Base-by-base conservation (phyloP, 345 rosid genomes). In the Erodium maritimum region DNA sequence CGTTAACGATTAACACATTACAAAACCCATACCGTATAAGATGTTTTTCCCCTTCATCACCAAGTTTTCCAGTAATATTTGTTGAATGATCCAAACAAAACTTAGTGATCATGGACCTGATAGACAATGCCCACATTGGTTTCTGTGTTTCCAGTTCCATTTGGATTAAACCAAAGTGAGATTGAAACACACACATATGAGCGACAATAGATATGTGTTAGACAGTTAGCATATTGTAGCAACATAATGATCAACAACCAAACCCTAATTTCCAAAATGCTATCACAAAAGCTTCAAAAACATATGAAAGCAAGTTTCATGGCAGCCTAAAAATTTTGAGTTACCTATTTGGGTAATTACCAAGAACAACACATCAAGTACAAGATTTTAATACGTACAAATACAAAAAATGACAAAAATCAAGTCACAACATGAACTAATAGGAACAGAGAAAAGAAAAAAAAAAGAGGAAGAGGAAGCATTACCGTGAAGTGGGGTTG, bases 401-500 rank as follows among this genome's bases (percentile, higher is more conserved):
- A 25, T 7, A 3, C 33, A 25, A 7, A 25, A 25, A 3, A 25
- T 25, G 4, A 25, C 33, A 3, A 25, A 25, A 25, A 25, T 25
- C 33, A 25, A 25, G 7, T 2, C 33, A 25, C 33, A 25, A 18
- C 9, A 17, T n/a, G 19, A 50, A 16, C 20, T 50, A 17, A 17
- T 9, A 50, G 19, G 17, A 50, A 50, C 42, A 60, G 22, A 17
- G 56, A 52, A 52, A 46, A 3, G 1, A 4, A 4, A 51, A 42
- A 24, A 50, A 17, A 3, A 2, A 4, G 4, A 51, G 42, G n/a
- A n/a, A n/a, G n/a, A n/a, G n/a, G 34, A 51, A n/a, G 46, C 14
- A 24, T 67, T 71, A 78, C 91, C 61, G 0, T 67, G 69, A 63
- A 63, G 34, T 17, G 57, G 58, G 70, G 68, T 68, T 58, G 60